Evolutionary conservation across 23 red algal species (phyloP), one percentile per base, ranked within the genome.

Genomic region (Gracilaria gracilis): DNA sequence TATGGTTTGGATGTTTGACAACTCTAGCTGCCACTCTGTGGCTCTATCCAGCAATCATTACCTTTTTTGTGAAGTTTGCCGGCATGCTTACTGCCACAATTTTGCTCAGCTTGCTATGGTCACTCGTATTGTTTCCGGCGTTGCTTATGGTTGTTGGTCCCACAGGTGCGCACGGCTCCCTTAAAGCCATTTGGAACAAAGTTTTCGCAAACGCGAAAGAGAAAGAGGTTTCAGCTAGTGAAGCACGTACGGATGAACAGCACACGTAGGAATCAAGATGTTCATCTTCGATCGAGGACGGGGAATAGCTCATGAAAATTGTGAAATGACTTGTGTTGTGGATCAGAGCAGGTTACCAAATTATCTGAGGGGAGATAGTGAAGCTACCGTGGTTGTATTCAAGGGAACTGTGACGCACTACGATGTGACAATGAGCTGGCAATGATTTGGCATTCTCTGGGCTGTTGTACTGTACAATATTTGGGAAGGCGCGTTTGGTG

Each of bases 61-160:
- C 89, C 34, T 95, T 95, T 40, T 95, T 95, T 50, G 19, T 48
- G 29, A 89, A 81, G 48, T 95, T 95, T 75, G 84, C 80, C 15
- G 47, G 39, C 11, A n/a, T 95, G 49, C 48, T 95, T 64, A 50
- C 78, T 12, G 25, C 57, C n/a, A 89, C 84, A 17, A 33, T 82
- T 7, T 37, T 51, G 4, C 34, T 88, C 9, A 61, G 85, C 39
- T 61, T 95, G 13, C 21, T 95, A 23, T 95, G 93, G 93, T 95
- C 93, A 4, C 75, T 90, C 71, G 34, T 83, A 47, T 81, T 89
- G 61, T 85, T 95, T 37, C 38, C 84, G 9, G 59, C 83, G n/a
- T 16, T 61, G 5, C 48, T 90, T 83, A 40, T 72, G 32, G 20
- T 72, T 19, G 1, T 55, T 55, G 51, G 51, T 55, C 51, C 14